phyloP scores from a whole-genome alignment of 139 green algal species.

The Closterium sp. region DNA sequence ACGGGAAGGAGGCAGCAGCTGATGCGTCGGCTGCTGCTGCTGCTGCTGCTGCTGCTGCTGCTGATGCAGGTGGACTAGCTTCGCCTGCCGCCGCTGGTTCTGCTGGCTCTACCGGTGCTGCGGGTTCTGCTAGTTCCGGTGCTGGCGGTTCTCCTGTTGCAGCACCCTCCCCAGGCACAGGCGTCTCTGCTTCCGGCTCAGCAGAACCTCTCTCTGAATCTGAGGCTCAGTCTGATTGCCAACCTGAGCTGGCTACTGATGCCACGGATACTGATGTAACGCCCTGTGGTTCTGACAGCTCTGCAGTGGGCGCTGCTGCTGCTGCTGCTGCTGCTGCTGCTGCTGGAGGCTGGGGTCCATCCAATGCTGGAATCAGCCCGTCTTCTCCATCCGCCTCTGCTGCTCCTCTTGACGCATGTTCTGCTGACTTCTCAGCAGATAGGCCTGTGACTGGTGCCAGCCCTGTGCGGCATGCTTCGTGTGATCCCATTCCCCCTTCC shows the following conservation, averaged over 20 bases:
- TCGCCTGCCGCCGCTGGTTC: not conserved
- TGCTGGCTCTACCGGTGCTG: not conserved
- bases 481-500: no score
- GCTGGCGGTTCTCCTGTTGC: not conserved
- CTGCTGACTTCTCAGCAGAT: no score
- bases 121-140: not conserved
- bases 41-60: not conserved
- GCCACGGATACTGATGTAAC: no score
- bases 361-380: no score
- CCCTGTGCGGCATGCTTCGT: no score
- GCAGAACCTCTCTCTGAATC: not conserved
- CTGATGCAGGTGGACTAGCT: not conserved
- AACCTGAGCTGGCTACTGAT: not conserved
- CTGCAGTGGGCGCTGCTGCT: no score
- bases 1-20: not conserved
- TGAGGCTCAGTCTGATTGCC: not conserved
- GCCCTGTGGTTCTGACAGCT: no score
- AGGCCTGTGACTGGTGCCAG: no score
- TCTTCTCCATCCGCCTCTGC: no score
- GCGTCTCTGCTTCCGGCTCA: not conserved
- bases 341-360: no score
- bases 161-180: not conserved
- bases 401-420: no score
- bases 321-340: no score
- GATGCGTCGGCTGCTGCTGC: not conserved